These are phyloP conservation scores for Phoenix roebelenii DNA, from an alignment of 176 grass and related monocot species.

Conservation along the genomic window DNA sequence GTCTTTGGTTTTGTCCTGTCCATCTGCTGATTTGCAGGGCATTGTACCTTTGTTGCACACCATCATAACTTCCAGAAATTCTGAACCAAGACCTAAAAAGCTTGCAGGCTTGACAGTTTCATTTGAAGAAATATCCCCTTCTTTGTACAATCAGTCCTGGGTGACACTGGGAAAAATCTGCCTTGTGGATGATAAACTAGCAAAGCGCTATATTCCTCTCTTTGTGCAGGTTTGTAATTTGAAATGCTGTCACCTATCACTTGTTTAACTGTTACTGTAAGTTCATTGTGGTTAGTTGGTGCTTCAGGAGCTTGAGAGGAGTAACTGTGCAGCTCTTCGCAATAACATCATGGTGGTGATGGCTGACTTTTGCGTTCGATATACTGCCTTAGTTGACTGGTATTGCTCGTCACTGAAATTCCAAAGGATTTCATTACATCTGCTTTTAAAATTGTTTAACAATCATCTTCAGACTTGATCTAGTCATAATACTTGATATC, in stretches of 20 bases:
- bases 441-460: slow-evolving; percentile 1
- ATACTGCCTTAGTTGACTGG: slow-evolving; percentile 88
- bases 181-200: slow-evolving; percentile 76
- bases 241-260: background rate
- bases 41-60: slow-evolving; percentile 72
- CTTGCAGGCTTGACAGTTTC: slow-evolving; percentile 43
- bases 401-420: slow-evolving; percentile 20
- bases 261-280: background rate
- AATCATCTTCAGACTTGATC: too few relatives aligned
- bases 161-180: slow-evolving; percentile 89
- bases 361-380: slow-evolving; percentile 95
- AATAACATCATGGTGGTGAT: slow-evolving; percentile 91
- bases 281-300: background rate
- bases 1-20: slow-evolving; percentile 74
- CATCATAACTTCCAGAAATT: slow-evolving; percentile 71
- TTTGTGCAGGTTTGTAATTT: slow-evolving; percentile 71
- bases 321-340: slow-evolving; percentile 68
- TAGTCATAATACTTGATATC: too few relatives aligned
- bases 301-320: slow-evolving; percentile 73
- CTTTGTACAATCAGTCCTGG: slow-evolving; percentile 87
- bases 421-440: background rate
- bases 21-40: slow-evolving; percentile 44
- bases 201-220: slow-evolving; percentile 87
- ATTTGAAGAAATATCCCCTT: slow-evolving; percentile 67
- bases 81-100: slow-evolving; percentile 51